These are phyloP conservation scores for Globisporangium spiculum DNA, from an alignment of 352 stramenopile genomes.

Conservation along the genomic window DNA sequence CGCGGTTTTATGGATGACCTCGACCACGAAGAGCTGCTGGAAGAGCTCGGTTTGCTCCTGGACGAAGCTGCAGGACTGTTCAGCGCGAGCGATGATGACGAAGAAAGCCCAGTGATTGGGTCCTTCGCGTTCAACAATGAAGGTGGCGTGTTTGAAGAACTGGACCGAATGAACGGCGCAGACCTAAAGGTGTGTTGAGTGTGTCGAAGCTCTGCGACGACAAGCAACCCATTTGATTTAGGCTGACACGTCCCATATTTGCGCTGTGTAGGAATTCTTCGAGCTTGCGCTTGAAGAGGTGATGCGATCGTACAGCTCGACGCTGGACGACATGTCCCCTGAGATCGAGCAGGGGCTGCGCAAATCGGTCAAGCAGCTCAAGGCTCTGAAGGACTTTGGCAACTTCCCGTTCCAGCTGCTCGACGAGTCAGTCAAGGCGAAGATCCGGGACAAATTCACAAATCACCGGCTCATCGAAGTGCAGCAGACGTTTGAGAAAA, in stretches of 20 bases:
- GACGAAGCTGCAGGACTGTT: slow-evolving; percentile 46
- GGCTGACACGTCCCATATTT: not conserved
- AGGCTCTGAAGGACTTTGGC: slow-evolving; percentile 44
- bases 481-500: slow-evolving; percentile 61
- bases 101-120: slow-evolving; percentile 40
- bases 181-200: slow-evolving; percentile 51
- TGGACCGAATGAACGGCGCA: slow-evolving; percentile 69
- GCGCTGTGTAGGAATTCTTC: slow-evolving; percentile 54
- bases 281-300: slow-evolving; percentile 64
- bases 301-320: slow-evolving; percentile 41
- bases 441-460: slow-evolving; percentile 46
- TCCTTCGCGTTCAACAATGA: slow-evolving; percentile 62
- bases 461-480: slow-evolving; percentile 64
- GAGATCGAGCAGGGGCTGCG: slow-evolving; percentile 47
- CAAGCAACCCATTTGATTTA: no score
- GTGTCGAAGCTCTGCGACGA: not conserved
- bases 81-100: slow-evolving; percentile 26
- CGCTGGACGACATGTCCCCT: slow-evolving; percentile 58
- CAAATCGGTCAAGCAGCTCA: slow-evolving; percentile 42
- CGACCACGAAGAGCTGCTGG: slow-evolving; percentile 33
- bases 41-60: slow-evolving; percentile 51
- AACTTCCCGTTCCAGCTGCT: slow-evolving; percentile 49
- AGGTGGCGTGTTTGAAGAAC: slow-evolving; percentile 52
- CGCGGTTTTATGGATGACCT: slow-evolving; percentile 14
- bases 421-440: slow-evolving; percentile 35